Percentiles rank a stretch among this genome's conserved stretches.
Conservation (phyloP, 2,329 filamentous ascomycete species). For the Cladophialophora psammophila region DNA sequence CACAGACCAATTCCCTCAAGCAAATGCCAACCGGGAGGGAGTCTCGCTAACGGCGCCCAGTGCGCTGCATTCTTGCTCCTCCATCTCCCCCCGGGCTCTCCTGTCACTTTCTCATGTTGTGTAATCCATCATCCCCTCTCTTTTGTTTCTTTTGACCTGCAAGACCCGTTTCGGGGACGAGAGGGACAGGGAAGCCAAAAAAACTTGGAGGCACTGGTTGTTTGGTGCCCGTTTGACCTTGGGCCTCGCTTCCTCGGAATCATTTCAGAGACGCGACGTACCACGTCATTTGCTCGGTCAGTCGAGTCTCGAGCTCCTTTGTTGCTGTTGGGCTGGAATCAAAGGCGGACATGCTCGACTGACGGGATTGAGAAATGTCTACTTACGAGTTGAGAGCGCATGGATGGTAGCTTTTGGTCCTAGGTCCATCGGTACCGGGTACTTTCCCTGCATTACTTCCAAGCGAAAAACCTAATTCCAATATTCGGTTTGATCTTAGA, state of each 20-base stretch:
- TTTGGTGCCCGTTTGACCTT: constrained; percentile 6
- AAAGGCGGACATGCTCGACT: too few relatives aligned
- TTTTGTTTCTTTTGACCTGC: neutral
- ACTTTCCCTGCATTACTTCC: too few relatives aligned
- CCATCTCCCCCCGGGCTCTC: neutral
- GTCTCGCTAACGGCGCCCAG: constrained; percentile 13
- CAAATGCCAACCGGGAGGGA: neutral
- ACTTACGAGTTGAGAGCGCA: too few relatives aligned
- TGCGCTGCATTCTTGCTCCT: neutral
- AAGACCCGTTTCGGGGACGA: neutral
- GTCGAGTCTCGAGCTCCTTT: too few relatives aligned
- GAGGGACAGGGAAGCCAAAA: neutral
- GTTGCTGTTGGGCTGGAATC: too few relatives aligned
- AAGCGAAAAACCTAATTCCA: too few relatives aligned
- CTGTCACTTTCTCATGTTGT: neutral
- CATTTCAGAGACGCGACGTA: neutral
- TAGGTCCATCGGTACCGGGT: too few relatives aligned
- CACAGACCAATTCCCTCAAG: neutral
- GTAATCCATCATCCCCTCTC: neutral
- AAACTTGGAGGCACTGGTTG: neutral
- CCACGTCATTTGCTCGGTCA: constrained; percentile 3
- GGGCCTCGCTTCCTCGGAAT: neutral
- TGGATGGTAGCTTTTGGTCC: too few relatives aligned
- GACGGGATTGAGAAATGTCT: too few relatives aligned
- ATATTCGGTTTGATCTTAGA: too few relatives aligned